A percentile compares a stretch with the other conserved stretches of the same genome.
Conservation (phyloP, 164 flowering plant genomes). For the Vitis cinerea region DNA sequence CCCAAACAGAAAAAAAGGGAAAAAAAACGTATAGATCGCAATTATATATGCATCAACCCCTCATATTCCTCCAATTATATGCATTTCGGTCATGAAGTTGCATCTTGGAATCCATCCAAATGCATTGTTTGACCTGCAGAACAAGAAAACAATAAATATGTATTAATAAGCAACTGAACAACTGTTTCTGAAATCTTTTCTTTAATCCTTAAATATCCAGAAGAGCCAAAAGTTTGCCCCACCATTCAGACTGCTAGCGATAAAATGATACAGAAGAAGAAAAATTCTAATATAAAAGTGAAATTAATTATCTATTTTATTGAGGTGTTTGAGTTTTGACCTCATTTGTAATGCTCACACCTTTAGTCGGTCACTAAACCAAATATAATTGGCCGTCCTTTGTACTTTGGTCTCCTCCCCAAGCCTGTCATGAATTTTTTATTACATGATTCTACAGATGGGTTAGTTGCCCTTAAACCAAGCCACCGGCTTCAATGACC, state of each 20-base stretch:
- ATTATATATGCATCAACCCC: not conserved
- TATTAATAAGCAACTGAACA: not conserved
- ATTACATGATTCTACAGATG: too few relatives aligned
- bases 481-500: not conserved
- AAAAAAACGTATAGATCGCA: not conserved
- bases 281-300: too few relatives aligned
- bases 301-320: too few relatives aligned
- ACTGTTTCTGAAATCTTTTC: not conserved
- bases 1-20: too few relatives aligned
- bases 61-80: too few relatives aligned
- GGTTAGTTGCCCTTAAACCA: too few relatives aligned
- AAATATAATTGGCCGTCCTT: constrained; percentile 1
- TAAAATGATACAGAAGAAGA: not conserved
- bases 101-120: constrained; percentile 1
- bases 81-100: not conserved
- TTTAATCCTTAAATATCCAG: not conserved
- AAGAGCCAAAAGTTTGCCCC: constrained; percentile 7
- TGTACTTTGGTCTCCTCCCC: not conserved
- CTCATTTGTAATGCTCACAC: not conserved
- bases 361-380: constrained; percentile 5
- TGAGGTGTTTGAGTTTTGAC: not conserved
- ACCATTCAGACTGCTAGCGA: not conserved
- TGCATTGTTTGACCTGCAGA: constrained; percentile 11
- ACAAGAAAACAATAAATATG: not conserved
- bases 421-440: not conserved